phyloP scores from a whole-genome alignment of 2,329 filamentous ascomycete genomes.

The Plenodomus biglobosus region DNA sequence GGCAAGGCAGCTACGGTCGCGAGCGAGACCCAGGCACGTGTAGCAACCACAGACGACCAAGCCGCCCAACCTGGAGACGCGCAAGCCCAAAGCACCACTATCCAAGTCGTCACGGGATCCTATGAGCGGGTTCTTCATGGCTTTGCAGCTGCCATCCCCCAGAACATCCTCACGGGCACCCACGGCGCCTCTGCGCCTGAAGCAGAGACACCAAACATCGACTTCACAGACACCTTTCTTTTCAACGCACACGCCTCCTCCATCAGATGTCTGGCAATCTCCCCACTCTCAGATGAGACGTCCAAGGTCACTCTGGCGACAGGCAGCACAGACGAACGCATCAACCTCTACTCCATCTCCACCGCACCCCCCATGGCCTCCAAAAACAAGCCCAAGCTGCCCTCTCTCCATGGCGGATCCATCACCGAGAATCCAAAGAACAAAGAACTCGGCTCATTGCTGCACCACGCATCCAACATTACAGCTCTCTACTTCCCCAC shows the following conservation, averaged over 20 bases:
- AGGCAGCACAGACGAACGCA: constrained; percentile 87
- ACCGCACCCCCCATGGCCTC: constrained; percentile 56
- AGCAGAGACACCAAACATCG: constrained; percentile 45
- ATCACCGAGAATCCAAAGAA: constrained; percentile 85
- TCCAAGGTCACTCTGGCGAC: constrained; percentile 88
- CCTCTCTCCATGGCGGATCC: constrained; percentile 68
- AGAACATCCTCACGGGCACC: constrained; percentile 32
- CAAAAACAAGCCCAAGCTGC: constrained; percentile 60
- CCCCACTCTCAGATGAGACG: constrained; percentile 65
- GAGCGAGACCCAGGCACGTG: constrained; percentile 19
- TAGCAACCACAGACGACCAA: constrained; percentile 2
- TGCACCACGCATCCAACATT: constrained; percentile 83
- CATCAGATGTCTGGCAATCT: constrained; percentile 85
- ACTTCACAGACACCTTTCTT: constrained; percentile 89
- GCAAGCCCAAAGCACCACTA: constrained; percentile 42
- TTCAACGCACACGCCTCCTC: constrained; percentile 92
- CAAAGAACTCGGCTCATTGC: constrained; percentile 79
- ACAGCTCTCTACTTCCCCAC: constrained; percentile 81
- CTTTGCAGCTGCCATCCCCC: constrained; percentile 71
- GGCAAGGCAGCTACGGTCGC: constrained; percentile 20
- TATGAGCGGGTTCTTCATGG: constrained; percentile 94
- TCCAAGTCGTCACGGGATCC: constrained; percentile 89
- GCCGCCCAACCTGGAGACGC: constrained; percentile 7
- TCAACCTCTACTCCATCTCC: constrained; percentile 92
- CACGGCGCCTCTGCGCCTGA: constrained; percentile 19